These are phyloP conservation scores for Rickenella mellea DNA, from an alignment of 768 basidiomycete species.

Conservation along the genomic window DNA sequence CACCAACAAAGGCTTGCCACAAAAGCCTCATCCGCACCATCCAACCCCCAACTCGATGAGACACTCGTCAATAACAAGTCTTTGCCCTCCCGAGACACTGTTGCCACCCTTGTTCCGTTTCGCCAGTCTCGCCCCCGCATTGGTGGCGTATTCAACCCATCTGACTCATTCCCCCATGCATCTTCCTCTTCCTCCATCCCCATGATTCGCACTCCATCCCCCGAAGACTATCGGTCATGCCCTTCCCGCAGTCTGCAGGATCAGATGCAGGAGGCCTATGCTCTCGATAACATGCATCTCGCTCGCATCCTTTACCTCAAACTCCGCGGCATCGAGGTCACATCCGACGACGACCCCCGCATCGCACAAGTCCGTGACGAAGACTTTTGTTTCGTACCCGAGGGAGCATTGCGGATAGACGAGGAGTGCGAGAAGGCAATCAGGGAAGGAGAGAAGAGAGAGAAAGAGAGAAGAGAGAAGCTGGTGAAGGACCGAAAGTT, in stretches of 20 bases:
- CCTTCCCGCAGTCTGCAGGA: constrained; percentile 42
- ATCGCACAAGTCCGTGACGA: constrained; percentile 50
- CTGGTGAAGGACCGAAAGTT: constrained; percentile 20
- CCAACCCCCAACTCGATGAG: too few species aligned
- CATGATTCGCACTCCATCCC: too few species aligned
- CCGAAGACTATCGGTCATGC: background rate
- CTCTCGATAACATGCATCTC: constrained; percentile 55
- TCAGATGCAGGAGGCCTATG: constrained; percentile 60
- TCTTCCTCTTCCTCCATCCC: background rate
- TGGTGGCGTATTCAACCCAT: too few species aligned
- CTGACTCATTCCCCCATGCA: background rate
- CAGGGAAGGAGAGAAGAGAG: constrained; percentile 24
- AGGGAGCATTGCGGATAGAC: constrained; percentile 29
- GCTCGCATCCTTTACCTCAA: constrained; percentile 56
- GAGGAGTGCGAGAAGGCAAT: constrained; percentile 31
- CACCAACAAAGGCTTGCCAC: background rate
- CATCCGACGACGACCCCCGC: constrained; percentile 49
- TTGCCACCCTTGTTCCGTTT: too few species aligned
- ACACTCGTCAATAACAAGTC: too few species aligned
- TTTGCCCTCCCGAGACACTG: too few species aligned
- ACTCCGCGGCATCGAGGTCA: constrained; percentile 51
- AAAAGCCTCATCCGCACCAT: background rate
- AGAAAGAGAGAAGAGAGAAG: constrained; percentile 22
- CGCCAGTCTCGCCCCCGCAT: too few species aligned
- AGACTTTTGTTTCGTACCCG: constrained; percentile 33